Evolutionary conservation across 495 filamentous ascomycete species (phyloP).

Genomic region (Aspergillus haitiensis): DNA sequence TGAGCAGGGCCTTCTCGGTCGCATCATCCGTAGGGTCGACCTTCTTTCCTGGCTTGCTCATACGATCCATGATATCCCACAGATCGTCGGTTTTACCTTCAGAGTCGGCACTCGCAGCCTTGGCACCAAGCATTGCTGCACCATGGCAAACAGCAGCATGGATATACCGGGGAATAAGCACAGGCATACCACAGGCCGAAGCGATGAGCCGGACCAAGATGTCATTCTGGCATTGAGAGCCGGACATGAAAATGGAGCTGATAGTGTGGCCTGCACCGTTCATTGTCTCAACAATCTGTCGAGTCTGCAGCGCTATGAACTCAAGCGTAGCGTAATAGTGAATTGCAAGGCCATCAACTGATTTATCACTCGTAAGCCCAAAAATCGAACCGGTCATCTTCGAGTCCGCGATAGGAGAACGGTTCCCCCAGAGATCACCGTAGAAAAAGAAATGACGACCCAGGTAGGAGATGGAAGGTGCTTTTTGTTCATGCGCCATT

Average conservation of each 20-base stretch:
- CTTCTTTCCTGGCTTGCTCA: slow-evolving; percentile 89
- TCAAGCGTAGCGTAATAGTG: slow-evolving; percentile 95
- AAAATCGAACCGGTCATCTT: slow-evolving; percentile 87
- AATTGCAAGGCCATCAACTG: slow-evolving; percentile 79
- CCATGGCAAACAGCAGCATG: slow-evolving; percentile 96
- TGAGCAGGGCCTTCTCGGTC: slow-evolving; percentile 74
- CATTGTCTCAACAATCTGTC: slow-evolving; percentile 92
- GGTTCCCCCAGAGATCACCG: slow-evolving; percentile 96
- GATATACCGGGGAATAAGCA: slow-evolving; percentile 87
- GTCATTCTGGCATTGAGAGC: slow-evolving; percentile 92
- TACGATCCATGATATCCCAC: slow-evolving; percentile 96
- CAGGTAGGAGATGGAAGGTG: slow-evolving; percentile 78
- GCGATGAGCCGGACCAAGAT: slow-evolving; percentile 89
- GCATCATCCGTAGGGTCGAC: slow-evolving; percentile 67
- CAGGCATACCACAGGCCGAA: slow-evolving; percentile 85
- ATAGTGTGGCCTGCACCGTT: slow-evolving; percentile 82
- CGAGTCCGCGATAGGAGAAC: slow-evolving; percentile 87
- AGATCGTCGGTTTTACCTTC: slow-evolving; percentile 80
- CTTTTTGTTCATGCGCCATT: slow-evolving; percentile 62
- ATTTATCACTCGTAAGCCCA: slow-evolving; percentile 80
- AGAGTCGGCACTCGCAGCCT: slow-evolving; percentile 76
- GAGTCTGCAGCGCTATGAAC: slow-evolving; percentile 94
- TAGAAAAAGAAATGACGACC: slow-evolving; percentile 97
- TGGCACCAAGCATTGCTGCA: slow-evolving; percentile 94
- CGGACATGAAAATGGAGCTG: slow-evolving; percentile 95